A percentile compares a stretch with the other conserved stretches of the same genome.
Conservation (phyloP, 192 early-diverging fungal genomes). For the Backusella macrospora region DNA sequence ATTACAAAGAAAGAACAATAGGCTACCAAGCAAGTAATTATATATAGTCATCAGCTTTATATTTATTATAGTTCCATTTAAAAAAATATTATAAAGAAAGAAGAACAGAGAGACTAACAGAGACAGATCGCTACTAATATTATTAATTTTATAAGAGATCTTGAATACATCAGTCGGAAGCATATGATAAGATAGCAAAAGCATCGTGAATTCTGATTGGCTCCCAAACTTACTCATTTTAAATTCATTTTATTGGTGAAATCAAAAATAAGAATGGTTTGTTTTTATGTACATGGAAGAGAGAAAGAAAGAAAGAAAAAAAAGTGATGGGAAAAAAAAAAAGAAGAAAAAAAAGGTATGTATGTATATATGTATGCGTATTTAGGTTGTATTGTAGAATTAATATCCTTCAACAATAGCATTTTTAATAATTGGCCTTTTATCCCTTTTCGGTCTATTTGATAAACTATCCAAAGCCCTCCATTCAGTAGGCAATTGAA, state of each 20-base stretch:
- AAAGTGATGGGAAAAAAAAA: neutral
- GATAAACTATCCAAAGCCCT: constrained; percentile 48
- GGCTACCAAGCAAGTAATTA: too few relatives aligned
- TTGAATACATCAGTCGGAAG: constrained; percentile 9
- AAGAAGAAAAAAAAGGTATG: neutral
- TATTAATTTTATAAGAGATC: neutral
- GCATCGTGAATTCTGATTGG: neutral
- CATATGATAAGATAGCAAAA: constrained; percentile 6
- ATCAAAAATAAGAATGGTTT: neutral
- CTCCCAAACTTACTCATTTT: neutral
- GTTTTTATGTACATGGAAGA: too few relatives aligned
- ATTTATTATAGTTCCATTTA: too few relatives aligned
- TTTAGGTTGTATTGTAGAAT: neutral
- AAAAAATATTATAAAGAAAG: too few relatives aligned
- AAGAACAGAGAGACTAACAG: too few relatives aligned
- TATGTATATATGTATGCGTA: neutral
- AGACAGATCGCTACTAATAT: neutral
- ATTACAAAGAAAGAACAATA: neutral
- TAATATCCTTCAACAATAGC: constrained; percentile 37
- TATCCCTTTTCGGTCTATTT: constrained; percentile 47
- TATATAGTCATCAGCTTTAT: too few relatives aligned
- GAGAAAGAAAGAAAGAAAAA: neutral
- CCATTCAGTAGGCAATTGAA: constrained; percentile 52
- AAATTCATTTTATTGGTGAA: constrained; percentile 2
- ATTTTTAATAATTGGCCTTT: constrained; percentile 22